Evolutionary conservation across 768 basidiomycete species (phyloP), one percentile per base, ranked within the genome.

Genomic region (Hypsizygus marmoreus): DNA sequence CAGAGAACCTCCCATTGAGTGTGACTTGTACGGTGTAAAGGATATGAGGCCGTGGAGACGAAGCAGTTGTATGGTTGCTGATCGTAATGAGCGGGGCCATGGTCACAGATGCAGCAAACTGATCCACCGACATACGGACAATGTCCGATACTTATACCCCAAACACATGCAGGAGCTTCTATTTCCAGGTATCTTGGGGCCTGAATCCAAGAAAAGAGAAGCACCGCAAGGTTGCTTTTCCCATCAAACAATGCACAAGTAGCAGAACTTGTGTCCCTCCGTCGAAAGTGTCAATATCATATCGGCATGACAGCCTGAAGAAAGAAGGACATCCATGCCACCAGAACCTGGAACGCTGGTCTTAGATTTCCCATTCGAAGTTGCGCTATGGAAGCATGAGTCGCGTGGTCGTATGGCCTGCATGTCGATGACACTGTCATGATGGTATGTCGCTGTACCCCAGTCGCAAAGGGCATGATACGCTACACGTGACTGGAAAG

Each of bases 11-110:
- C 10, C 69, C 72, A 29, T 62, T 54, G 13, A 58, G 50, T 9
- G 57, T 63, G 17, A 71, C 63, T 33, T 73, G 58, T 11, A 79
- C 56, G 14, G 58, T 58, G 51, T 79, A 79, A 11, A 76, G 60
- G 52, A 79, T 69, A 50, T 79, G 77, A 7, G 77, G 74, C 14
- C 69, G 64, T n/a, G 77, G 77, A 9, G 49, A 51, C 1, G 76
- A 79, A 6, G 74, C 63, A 5, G 74, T 77, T 4, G 77, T 76
- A 54, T 79, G 77, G 7, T 62, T 56, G 32, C 58, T 61, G 56
- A 74, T 71, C 11, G 69, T 60, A 40, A 69, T 54, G 22, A 56
- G 33, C 8, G 63, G 51, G 35, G 56, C 40, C 64, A 64, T 63
- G 5, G 25, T 24, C 10, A 9, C 23, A n/a, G 26, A 3, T 25